Percentiles rank a stretch among this genome's conserved stretches.
Conservation (phyloP, 176 grass and related monocot species). For the Aegilops umbellulata region DNA sequence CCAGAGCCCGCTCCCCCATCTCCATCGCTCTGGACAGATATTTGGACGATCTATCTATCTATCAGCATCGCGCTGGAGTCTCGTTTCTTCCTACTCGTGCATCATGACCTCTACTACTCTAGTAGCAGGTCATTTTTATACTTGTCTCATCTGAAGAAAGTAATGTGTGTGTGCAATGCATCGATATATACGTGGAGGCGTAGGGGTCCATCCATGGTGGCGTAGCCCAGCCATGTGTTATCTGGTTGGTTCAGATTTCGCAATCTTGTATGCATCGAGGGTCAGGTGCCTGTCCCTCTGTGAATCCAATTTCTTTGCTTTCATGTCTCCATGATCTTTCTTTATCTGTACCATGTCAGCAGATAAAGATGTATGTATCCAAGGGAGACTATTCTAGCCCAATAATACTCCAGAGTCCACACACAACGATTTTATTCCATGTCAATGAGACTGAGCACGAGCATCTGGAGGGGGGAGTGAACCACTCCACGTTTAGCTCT, state of each 20-base stretch:
- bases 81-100: neutral
- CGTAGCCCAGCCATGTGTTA: constrained; percentile 14
- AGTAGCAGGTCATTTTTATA: constrained; percentile 37
- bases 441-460: constrained; percentile 28
- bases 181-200: constrained; percentile 12
- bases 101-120: constrained; percentile 1
- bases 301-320: no score
- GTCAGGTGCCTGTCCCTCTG: neutral
- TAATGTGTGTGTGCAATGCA: neutral
- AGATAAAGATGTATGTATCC: constrained; percentile 10
- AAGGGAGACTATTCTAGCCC: constrained; percentile 12
- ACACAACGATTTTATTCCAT: constrained; percentile 29
- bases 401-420: constrained; percentile 5
- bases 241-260: constrained; percentile 44
- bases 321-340: constrained; percentile 13
- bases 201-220: constrained; percentile 24
- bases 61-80: constrained; percentile 34
- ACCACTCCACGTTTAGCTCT: constrained; percentile 14
- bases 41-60: constrained; percentile 23
- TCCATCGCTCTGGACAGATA: constrained; percentile 24
- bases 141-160: constrained; percentile 37
- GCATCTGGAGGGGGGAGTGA: constrained; percentile 17
- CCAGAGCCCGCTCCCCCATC: constrained; percentile 20
- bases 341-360: constrained; percentile 36
- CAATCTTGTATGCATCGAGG: constrained; percentile 26